Base-by-base conservation (phyloP, 805 yeast species). In the Cephaloascus fragrans region DNA sequence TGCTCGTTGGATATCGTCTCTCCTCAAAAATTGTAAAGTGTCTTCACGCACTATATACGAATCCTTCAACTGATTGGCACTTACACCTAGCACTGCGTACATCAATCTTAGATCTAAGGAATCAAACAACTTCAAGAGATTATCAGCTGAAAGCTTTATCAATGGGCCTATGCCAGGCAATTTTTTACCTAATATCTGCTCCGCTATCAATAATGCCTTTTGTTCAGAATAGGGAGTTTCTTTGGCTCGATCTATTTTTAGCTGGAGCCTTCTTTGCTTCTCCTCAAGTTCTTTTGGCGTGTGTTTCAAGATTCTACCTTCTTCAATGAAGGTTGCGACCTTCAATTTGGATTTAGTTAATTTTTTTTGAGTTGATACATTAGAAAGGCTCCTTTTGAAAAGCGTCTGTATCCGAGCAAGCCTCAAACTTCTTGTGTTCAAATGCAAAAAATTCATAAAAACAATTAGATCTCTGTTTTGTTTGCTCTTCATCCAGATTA, bases 21-120 rank as follows among this genome's bases (percentile, higher is more conserved):
- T 55, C 16, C 58, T 59, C 26, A 84, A 55, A 41, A 81, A 71
- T 39, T 72, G 70, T 14, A 57, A 47, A 0, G 74, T 77, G 42
- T 80, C 81, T 31, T 64, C 53, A 16, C 74, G 73, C 12, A 83
- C 76, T 19, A 71, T 48, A 37, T 62, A 61, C 0, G 87, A 73
- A 51, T 83, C 86, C 37, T 67, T 56, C 26, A 83, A 44, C 50
- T 77, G 83, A 20, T 63, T 64, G 3, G 72, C 76, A 23, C 73
- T 72, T 0, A 77, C 69, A 2, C 89, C 90, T 19, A 83, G 51
- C 4, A 81, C 59, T 3, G 70, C 64, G 49, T 72, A 72, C 32
- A 75, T 46, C 40, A 82, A 54, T 37, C 75, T 55, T 38, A 61
- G 58, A 45, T 78, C 73, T 4, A 8, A 8, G 6, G 28, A 23